Base-by-base conservation (phyloP, 208 protist species). In the Acanthamoeba culbertsoni region DNA sequence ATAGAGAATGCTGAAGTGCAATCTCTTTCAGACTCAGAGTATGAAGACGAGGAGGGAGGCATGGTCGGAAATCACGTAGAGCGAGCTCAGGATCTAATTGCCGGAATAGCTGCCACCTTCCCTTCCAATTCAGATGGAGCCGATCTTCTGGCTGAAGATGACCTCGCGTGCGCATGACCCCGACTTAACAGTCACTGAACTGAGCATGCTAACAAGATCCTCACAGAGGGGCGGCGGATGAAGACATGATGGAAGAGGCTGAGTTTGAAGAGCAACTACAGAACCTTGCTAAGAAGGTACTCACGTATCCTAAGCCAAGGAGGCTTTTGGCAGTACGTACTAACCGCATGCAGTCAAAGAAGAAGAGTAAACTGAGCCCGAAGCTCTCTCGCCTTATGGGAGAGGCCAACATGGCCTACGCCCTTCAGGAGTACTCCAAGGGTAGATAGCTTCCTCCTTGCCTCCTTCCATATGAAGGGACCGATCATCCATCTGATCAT, bases 371-470 rank as follows among this genome's bases (percentile, higher is more conserved):
- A 26, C 62, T 95, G 33, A 55, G 59, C 10, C 86, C 93, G 4
- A n/a, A 94, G 31, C 59, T 95, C 20, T 48, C 65, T 18, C 45
- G 62, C 33, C 14, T 95, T 23, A 84, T 95, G 35, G 94, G 94
- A 18, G 82, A 94, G 75, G 94, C 94, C n/a, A 95, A 94, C 63
- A 68, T 95, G 51, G 16, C 57, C 16, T 95, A 92, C 43, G 55
- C 75, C 0, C 8, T 40, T 12, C 4, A 8, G 45, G 63, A 95
- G 26, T 94, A 82, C 63, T 57, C 48, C 23, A 92, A 94, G 42
- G 59, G 59, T 79, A 79, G 10, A 1, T 16, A 26, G 6, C 14
- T 2, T 63, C 12, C 48, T 63, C 23, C 2, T 63, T 28, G 8
- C 20, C 0, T 28, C n/a, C 57, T 7, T 37, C n/a, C n/a, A n/a